These are phyloP conservation scores for Alternaria sp. DNA, from an alignment of 2,329 filamentous ascomycete species.

Conservation along the genomic window DNA sequence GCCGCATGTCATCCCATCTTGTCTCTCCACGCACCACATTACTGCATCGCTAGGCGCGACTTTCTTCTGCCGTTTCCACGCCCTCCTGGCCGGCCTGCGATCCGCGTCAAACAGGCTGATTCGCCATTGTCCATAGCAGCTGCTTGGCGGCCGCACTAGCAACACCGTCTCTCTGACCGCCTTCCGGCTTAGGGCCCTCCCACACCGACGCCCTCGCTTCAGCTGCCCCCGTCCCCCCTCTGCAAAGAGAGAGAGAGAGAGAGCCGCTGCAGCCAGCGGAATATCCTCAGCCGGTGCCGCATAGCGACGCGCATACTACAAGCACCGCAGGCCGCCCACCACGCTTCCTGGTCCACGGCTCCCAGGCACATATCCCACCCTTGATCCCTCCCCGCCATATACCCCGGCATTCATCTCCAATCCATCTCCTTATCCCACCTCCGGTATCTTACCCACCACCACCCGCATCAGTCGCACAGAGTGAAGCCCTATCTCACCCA, in stretches of 20 bases:
- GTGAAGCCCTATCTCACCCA: constrained; percentile 18
- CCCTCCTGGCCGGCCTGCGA: constrained; percentile 21
- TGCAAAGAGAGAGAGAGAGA: constrained; percentile 14
- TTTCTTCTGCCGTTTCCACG: constrained; percentile 34
- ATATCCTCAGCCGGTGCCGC: constrained; percentile 15
- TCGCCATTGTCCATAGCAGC: constrained; percentile 36
- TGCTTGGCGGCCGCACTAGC: constrained; percentile 35
- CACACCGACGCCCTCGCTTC: constrained; percentile 32
- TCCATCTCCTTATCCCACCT: constrained; percentile 35
- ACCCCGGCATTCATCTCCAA: constrained; percentile 33
- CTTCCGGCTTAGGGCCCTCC: constrained; percentile 33
- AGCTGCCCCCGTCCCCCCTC: constrained; percentile 23
- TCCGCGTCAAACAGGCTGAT: constrained; percentile 33
- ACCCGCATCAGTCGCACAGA: constrained; percentile 36
- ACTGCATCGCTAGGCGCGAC: constrained; percentile 16
- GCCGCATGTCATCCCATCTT: constrained; percentile 32
- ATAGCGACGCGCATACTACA: constrained; percentile 14
- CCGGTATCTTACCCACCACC: constrained; percentile 32
- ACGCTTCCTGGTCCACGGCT: constrained; percentile 16
- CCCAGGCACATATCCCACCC: constrained; percentile 34
- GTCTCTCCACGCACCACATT: constrained; percentile 25
- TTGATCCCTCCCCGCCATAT: constrained; percentile 44
- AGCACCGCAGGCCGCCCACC: constrained; percentile 18
- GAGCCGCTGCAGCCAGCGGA: constrained; percentile 25
- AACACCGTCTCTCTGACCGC: constrained; percentile 42